Evolutionary conservation across 352 stramenopile species (phyloP).

Genomic region (Phytopythium vexans): DNA sequence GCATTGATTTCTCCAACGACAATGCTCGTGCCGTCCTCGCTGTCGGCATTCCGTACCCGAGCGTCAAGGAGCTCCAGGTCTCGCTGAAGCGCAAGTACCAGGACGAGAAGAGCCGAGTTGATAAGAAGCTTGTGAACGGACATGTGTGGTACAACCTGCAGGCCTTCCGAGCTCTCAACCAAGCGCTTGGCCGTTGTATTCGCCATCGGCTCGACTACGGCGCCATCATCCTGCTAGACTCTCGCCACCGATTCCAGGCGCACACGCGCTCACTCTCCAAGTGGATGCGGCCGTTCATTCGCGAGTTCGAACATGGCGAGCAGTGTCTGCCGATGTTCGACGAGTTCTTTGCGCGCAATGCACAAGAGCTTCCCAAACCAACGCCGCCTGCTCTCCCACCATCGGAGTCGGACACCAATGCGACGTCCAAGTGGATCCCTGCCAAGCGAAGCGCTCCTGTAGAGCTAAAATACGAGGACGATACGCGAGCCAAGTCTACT

Average conservation of each 20-base stretch:
- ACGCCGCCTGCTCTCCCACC: slow-evolving; percentile 2
- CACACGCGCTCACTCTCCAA: slow-evolving; percentile 72
- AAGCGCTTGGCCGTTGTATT: slow-evolving; percentile 98
- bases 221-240: slow-evolving; percentile 96
- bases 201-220: slow-evolving; percentile 97
- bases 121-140: slow-evolving; percentile 68
- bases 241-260: slow-evolving; percentile 59
- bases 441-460: slow-evolving; percentile 14
- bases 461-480: slow-evolving; percentile 40
- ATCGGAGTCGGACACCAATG: slow-evolving; percentile 1
- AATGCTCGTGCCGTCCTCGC: slow-evolving; percentile 96
- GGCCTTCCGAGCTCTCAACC: slow-evolving; percentile 97
- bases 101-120: slow-evolving; percentile 62
- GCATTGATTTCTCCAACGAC: slow-evolving; percentile 98
- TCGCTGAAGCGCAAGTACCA: slow-evolving; percentile 81
- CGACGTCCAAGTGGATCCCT: neutral
- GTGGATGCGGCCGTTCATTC: slow-evolving; percentile 75
- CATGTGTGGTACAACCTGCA: slow-evolving; percentile 97
- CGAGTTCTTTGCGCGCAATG: slow-evolving; percentile 68
- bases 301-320: slow-evolving; percentile 66
- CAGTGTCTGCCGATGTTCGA: slow-evolving; percentile 56
- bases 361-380: slow-evolving; percentile 27
- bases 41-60: slow-evolving; percentile 98
- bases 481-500: neutral
- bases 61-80: slow-evolving; percentile 91